Evolutionary conservation across 345 rosid genomes (phyloP).

Genomic region (Clausena lansium): DNA sequence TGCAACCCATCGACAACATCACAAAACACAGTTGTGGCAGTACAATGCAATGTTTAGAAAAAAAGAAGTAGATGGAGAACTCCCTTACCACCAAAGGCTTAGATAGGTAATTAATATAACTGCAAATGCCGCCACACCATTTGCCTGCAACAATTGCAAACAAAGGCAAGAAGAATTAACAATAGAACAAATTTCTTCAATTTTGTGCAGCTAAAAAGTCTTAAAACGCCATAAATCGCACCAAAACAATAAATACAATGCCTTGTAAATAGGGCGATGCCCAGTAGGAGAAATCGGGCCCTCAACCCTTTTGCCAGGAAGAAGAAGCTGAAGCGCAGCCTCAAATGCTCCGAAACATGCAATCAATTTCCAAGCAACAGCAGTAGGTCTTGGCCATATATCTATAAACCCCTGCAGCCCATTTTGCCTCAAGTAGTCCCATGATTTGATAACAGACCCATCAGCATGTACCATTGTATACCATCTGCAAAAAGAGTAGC

Average conservation of each 20-base stretch:
- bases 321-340: conserved; percentile 85
- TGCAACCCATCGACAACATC: not conserved
- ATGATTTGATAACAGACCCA: conserved; percentile 66
- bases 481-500: conserved; percentile 60
- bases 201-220: not conserved
- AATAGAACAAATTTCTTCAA: not conserved
- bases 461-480: conserved; percentile 92
- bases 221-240: not conserved
- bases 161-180: not conserved
- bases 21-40: not conserved
- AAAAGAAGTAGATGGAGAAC: conserved; percentile 14
- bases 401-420: conserved; percentile 67
- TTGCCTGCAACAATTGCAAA: conserved; percentile 58
- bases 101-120: conserved; percentile 75
- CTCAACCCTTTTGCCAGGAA: conserved; percentile 86
- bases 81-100: conserved; percentile 92
- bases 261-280: conserved; percentile 90
- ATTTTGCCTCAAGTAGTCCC: conserved; percentile 48
- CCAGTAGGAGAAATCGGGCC: conserved; percentile 94
- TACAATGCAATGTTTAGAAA: not conserved
- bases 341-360: conserved; percentile 80
- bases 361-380: conserved; percentile 68
- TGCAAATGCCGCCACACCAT: conserved; percentile 80
- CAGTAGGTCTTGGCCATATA: conserved; percentile 86
- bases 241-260: conserved; percentile 14